Base-by-base conservation (phyloP, 306 rosid species). In the Cucumis hystrix region DNA sequence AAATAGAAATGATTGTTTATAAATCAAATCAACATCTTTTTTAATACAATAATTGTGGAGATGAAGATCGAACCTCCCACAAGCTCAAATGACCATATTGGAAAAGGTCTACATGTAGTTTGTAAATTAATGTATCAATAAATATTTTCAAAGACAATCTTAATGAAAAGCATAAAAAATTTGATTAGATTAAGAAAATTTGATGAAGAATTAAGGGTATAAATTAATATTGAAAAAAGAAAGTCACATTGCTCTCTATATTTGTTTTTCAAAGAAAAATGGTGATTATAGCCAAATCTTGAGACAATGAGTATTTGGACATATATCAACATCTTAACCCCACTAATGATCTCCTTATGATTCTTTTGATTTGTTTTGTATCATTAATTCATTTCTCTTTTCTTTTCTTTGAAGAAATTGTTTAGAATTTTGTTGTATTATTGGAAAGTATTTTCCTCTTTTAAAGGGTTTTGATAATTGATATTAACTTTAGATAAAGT, bases 271-370 rank as follows among this genome's bases (percentile, higher is more conserved):
- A 16, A 39, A 13, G 37, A 65, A 64, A 28, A 28, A 28, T 0
- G 30, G 45, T 9, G 2, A 9, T 17, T 65, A 41, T 5, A 20
- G 21, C 11, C 14, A 39, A 40, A 40, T n/a, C 33, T 68, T 68
- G 30, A 68, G 74, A 41, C 73, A 66, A 66, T 39, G 5, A 28
- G 23, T 63, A 33, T 39, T 66, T 66, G 73, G 73, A 66, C 16
- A 66, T 8, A 66, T 28, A 66, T 66, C 73, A 40, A 30, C 52
- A 66, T 68, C 10, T 68, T 43, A 68, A 41, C 74, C 37, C 74
- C 74, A 68, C 74, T 40, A 68, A 68, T 68, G 56, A 68, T 68
- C 74, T 68, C 6, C 55, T 41, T 68, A 68, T 68, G 74, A 68
- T 68, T 43, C 2, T 20, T n/a, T 40, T n/a, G 2, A 35, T 64